Base-by-base conservation (phyloP, 495 filamentous ascomycete genomes). In the Xylaria venustula region DNA sequence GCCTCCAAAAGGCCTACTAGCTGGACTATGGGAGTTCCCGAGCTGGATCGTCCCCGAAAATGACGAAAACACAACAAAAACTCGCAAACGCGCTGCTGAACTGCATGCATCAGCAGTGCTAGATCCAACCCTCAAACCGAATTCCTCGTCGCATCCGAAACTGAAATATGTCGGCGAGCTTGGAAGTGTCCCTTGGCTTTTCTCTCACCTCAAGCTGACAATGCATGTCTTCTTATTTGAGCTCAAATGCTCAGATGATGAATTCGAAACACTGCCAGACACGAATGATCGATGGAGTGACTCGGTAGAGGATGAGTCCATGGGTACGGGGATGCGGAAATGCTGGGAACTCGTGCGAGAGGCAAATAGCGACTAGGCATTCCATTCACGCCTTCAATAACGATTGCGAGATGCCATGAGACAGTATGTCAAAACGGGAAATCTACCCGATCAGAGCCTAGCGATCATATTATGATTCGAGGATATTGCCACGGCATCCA, bases 301-400 rank as follows among this genome's bases (percentile, higher is more conserved):
- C 14, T 14, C 22, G 0, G 62, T 80, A 0, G 75, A 79, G 6
- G 48, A 42, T 0, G 75, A 77, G 48, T 75, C 73, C 1, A 80
- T 81, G 77, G 79, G 79, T 0, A 79, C 77, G 0, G 79, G 79
- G 0, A 81, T 81, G 77, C 71, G 72, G 17, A 76, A 77, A 41
- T 81, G 79, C 54, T 81, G 77, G 77, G 62, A 70, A 1, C 55
- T 80, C 3, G 67, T 67, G 20, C 68, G 60, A 54, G 67, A 69
- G 45, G 63, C 54, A 9, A 53, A 56, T 34, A 52, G 42, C 9
- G 49, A 52, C 12, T 69, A 42, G 64, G 19, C 9, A 3, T 26
- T 19, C 20, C 15, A 37, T 25, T 15, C 5, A 23, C 37, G 14
- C 26, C 40, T 17, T 15, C 7, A 37, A 51, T 44, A 26, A 51